Evolutionary conservation across 2,329 filamentous ascomycete species (phyloP).

Genomic region (Microcyclosporella mali): DNA sequence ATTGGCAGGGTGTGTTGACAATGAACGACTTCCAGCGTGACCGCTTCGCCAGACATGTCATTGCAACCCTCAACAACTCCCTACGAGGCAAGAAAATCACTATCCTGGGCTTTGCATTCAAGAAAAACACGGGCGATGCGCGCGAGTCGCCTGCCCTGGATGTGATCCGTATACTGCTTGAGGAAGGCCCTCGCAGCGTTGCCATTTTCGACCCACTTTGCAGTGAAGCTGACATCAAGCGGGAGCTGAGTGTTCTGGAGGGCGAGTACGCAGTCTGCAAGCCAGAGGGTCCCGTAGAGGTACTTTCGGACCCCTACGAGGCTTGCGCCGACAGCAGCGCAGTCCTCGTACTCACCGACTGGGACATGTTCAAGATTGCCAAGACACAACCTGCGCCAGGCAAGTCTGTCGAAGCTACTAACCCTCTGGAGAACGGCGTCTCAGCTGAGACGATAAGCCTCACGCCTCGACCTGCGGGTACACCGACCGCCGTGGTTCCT

Average conservation of each 20-base stretch:
- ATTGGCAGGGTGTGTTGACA: slow-evolving; percentile 65
- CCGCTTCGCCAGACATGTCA: slow-evolving; percentile 60
- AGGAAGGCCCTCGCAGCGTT: slow-evolving; percentile 52
- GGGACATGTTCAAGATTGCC: slow-evolving; percentile 27
- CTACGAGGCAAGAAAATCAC: slow-evolving; percentile 63
- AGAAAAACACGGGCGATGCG: slow-evolving; percentile 71
- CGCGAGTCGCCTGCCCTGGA: slow-evolving; percentile 64
- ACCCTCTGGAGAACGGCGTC: slow-evolving; percentile 7
- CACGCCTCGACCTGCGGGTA: slow-evolving; percentile 7
- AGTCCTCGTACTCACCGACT: slow-evolving; percentile 28
- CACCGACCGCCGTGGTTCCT: not conserved
- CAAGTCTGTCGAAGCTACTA: not conserved
- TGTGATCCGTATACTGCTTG: slow-evolving; percentile 59
- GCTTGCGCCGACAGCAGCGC: slow-evolving; percentile 28
- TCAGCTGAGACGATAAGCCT: not conserved
- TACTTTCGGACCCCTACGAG: slow-evolving; percentile 26
- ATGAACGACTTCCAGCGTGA: slow-evolving; percentile 70
- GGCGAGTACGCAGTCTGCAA: slow-evolving; percentile 8
- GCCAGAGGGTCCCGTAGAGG: slow-evolving; percentile 22
- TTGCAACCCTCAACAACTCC: slow-evolving; percentile 61
- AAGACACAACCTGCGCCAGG: slow-evolving; percentile 1
- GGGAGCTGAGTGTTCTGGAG: slow-evolving; percentile 21
- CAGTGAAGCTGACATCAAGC: slow-evolving; percentile 26
- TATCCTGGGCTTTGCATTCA: slow-evolving; percentile 70
- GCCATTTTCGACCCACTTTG: slow-evolving; percentile 59